Base-by-base conservation (phyloP, 2,329 filamentous ascomycete species). In the Penicillium carneum region DNA sequence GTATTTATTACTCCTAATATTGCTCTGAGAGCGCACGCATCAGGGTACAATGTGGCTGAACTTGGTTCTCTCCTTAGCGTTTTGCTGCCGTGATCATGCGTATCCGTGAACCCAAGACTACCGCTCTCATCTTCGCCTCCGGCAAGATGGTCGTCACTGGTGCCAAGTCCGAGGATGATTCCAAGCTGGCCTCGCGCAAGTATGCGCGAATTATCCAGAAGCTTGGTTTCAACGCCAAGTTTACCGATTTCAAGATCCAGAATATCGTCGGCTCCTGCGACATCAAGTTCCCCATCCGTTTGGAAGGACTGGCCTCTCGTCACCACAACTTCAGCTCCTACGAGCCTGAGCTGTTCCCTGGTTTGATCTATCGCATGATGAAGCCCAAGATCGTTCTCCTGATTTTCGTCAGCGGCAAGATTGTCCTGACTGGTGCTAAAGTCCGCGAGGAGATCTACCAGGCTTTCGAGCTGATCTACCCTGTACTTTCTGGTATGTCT, bases 301-400 rank as follows among this genome's bases (percentile, higher is more conserved):
- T 99, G 61, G 95, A 98, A 79, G 95, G 95, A 81, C 84, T 99
- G 77, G 95, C 95, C 16, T 95, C 90, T 70, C 92, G 93, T 81
- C 95, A 99, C 86, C 94, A 98, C 85, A 97, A 97, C 83, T 99
- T 98, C 88, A 96, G 92, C 81, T 97, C 93, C 60, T 99, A 99
- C 80, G 95, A 99, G 81, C 95, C 95, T 69, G 95, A 99, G 78
- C 81, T 99, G 78, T 99, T 98, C 87, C 95, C 95, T 74, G 95
- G 95, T 87, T 89, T 99, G 54, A 99, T 99, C 82, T 99, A 99
- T 83, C 93, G 95, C 79, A 99, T 99, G 95, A 97, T 98, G 85
- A 98, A 98, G 85, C 95, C 95, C 20, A 98, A 98, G 88, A 97
- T 98, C 70, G 94, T 98, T 56, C 88, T 98, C 29, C 84, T 98